These are phyloP conservation scores for Chloropicon primus DNA, from an alignment of 139 green algal species.

Conservation along the genomic window DNA sequence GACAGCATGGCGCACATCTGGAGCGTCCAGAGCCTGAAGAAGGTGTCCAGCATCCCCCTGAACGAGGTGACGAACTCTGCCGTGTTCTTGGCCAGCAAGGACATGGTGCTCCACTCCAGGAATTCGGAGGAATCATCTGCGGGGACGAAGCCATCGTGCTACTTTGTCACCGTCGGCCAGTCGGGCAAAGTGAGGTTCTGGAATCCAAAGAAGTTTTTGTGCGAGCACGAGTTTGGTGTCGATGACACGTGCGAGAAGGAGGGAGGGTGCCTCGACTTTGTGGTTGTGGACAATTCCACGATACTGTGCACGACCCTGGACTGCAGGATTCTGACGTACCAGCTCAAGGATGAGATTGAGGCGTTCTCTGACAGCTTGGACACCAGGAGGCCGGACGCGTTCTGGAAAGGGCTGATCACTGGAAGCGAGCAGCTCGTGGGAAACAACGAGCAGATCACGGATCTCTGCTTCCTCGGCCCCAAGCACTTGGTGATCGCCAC, in stretches of 20 bases:
- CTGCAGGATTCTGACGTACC: not conserved
- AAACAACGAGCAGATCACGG: slow-evolving; percentile 85
- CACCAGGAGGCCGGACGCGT: not conserved
- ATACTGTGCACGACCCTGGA: not conserved
- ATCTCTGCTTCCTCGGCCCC: slow-evolving; percentile 57
- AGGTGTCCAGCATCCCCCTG: slow-evolving; percentile 43
- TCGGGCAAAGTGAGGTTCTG: not conserved
- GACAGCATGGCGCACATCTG: slow-evolving; percentile 67
- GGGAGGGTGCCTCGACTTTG: not conserved
- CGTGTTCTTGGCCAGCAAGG: slow-evolving; percentile 1
- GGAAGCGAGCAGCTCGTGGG: slow-evolving; percentile 59
- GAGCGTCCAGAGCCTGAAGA: slow-evolving; percentile 23
- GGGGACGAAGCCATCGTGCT: not conserved
- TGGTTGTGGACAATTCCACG: not conserved
- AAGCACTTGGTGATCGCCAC: slow-evolving; percentile 54
- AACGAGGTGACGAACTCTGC: slow-evolving; percentile 73
- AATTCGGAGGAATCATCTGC: not conserved
- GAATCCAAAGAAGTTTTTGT: not conserved
- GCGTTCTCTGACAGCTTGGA: not conserved
- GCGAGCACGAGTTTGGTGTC: not conserved
- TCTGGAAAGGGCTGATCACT: not conserved
- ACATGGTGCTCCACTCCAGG: not conserved
- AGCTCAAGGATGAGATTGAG: not conserved
- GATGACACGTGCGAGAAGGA: slow-evolving; percentile 56
- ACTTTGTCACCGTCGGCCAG: not conserved